Base-by-base conservation (phyloP, 352 stramenopile species). In the Pythium grandisporangium region DNA sequence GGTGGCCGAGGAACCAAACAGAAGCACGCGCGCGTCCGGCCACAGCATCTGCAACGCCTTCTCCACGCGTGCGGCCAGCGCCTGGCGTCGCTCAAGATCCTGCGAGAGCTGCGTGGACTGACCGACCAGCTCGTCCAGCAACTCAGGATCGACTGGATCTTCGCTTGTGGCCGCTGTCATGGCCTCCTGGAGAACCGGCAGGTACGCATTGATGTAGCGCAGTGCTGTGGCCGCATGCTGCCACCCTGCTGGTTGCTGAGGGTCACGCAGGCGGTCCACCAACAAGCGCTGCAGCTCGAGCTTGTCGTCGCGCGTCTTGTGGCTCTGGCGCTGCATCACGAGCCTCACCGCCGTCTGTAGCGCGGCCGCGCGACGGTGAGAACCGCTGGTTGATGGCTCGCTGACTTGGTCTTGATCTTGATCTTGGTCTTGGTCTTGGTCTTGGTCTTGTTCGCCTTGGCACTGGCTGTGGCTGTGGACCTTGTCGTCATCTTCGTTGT, bases 1-100 rank as follows among this genome's bases (percentile, higher is more conserved):
- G 5, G 75, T 89, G 14, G 60, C 51, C 0, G 73, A 86, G 2
- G 79, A 92, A 0, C 79, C 79, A 42, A 92, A 88, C 4, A 75
- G 26, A n/a, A 72, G 5, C 3, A 86, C 73, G 24, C 53, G 53
- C 3, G 71, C 70, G 47, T 92, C 75, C 0, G 73, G 68, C 78
- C 75, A 92, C 36, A 87, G 50, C 45, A 75, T 48, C 2, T 52
- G 54, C 29, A 92, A 46, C 6, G 63, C 17, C 1, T 35, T 39
- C 36, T 89, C 69, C 2, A 86, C 50, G 5, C 55, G 61, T 13
- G 22, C 11, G 13, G 61, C 58, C 0, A 87, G 53, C 29, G 33
- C 25, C 4, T 59, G 32, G 16, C 65, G 51, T 13, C 60, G 54
- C n/a, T 36, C 21, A 13, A 62, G 55, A 29, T 77, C 61, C 13